Evolutionary conservation across 2,329 filamentous ascomycete species (phyloP).

Genomic region (Dothideomycetidae sp.): DNA sequence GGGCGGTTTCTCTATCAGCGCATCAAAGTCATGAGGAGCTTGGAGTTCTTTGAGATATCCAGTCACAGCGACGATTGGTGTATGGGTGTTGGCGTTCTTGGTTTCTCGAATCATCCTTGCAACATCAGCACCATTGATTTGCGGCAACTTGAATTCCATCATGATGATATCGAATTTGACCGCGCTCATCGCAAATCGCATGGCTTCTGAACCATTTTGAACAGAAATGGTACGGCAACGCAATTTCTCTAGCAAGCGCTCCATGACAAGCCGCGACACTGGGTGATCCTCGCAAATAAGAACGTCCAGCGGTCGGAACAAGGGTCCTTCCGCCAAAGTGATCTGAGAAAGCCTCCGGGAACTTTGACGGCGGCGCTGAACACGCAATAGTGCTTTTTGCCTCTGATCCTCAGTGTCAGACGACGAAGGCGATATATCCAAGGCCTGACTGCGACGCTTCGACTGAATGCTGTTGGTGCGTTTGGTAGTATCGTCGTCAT

Average conservation of each 20-base stretch:
- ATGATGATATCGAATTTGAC: slow-evolving; percentile 99
- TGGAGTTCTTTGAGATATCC: slow-evolving; percentile 96
- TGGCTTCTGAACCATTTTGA: slow-evolving; percentile 76
- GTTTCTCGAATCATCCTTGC: slow-evolving; percentile 96
- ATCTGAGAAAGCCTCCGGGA: slow-evolving; percentile 90
- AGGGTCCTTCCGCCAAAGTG: slow-evolving; percentile 66
- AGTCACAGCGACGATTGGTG: slow-evolving; percentile 90
- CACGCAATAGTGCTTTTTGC: slow-evolving; percentile 76
- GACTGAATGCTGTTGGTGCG: slow-evolving; percentile 36
- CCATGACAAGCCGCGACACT: slow-evolving; percentile 96
- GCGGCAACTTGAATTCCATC: slow-evolving; percentile 89
- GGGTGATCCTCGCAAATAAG: slow-evolving; percentile 97
- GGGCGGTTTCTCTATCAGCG: slow-evolving; percentile 89
- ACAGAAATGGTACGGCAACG: slow-evolving; percentile 89
- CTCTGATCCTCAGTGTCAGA: slow-evolving; percentile 95
- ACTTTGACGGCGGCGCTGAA: slow-evolving; percentile 87
- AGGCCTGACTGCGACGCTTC: slow-evolving; percentile 84
- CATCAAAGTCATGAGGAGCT: slow-evolving; percentile 89
- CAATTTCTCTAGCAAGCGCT: slow-evolving; percentile 87
- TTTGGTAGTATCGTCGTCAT: slow-evolving; percentile 69
- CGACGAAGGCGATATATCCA: slow-evolving; percentile 92
- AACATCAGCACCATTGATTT: slow-evolving; percentile 89
- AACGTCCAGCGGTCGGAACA: slow-evolving; percentile 82
- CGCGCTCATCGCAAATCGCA: slow-evolving; percentile 87
- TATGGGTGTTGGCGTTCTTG: slow-evolving; percentile 85